Evolutionary conservation across 31 red algal species (phyloP), one percentile per base, ranked within the genome.

Genomic region (Asparagopsis taxiformis): DNA sequence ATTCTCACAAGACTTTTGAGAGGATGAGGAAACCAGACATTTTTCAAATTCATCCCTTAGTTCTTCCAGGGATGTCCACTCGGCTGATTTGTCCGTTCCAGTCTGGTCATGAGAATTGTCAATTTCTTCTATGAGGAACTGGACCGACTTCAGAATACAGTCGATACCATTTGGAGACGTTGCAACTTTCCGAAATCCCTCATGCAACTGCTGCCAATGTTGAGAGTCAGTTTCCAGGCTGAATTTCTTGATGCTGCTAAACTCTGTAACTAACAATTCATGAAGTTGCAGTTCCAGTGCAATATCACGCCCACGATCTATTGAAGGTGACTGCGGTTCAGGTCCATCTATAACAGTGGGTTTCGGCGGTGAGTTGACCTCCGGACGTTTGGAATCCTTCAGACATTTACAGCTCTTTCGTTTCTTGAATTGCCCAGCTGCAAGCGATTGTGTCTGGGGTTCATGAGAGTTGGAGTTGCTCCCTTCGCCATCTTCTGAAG

Each of bases 401-500:
- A 87, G 58, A 38, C 82, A 87, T 55, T 69, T 32, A 28, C 82
- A 87, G 20, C 31, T 23, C 34, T 70, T 75, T 49, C 82, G 46
- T 21, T 68, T 75, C 20, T 60, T 39, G 60, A 28, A 31, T 28
- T 65, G 82, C 35, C 31, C 38, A 17, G 46, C 31, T 2, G 72
- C 9, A 32, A 60, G 20, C 36, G 55, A 38, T 51, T 82, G 65
- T 19, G 52, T 28, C 16, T 82, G 64, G 61, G 4, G 46, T 37
- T 82, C 66, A 10, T 70, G 77, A 56, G 65, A 8, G 21, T 62
- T 65, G n/a, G 32, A 43, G 35, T 64, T 74, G n/a, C 49, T 57
- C 32, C 49, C 68, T 31, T 74, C 70, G n/a, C 68, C 70, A 62
- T 87, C 82, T 23, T 87, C 82, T 11, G 82, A 87, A 1, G 82